Evolutionary conservation across 2,329 filamentous ascomycete genomes (phyloP).

Genomic region (Penicillium decumbens): DNA sequence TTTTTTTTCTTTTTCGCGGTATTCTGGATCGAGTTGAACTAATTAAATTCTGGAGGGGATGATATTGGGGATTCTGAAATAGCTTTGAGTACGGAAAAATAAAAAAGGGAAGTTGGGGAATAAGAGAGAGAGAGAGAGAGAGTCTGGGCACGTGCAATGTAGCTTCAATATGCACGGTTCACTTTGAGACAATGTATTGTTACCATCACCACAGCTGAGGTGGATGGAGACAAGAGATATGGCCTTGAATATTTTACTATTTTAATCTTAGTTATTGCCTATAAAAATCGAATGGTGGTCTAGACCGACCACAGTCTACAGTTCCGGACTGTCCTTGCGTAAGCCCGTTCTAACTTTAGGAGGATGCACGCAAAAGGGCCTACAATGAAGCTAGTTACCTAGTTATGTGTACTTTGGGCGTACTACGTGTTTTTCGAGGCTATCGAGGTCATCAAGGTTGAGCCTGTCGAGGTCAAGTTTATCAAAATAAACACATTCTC

Average conservation of each 20-base stretch:
- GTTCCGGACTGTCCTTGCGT: background rate
- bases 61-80: background rate
- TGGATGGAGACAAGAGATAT: too few relatives aligned
- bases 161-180: background rate
- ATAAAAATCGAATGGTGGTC: too few relatives aligned
- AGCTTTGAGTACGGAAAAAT: background rate
- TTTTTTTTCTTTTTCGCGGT: background rate
- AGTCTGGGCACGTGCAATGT: conserved; percentile 1
- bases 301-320: background rate
- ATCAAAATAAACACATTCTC: background rate
- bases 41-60: background rate
- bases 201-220: too few relatives aligned
- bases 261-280: too few relatives aligned
- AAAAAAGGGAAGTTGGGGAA: background rate
- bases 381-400: background rate
- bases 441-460: background rate
- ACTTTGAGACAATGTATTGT: too few relatives aligned
- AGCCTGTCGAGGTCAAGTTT: background rate
- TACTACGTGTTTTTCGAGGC: background rate
- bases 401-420: background rate
- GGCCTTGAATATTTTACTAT: too few relatives aligned
- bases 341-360: background rate
- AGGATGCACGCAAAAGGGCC: background rate
- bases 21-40: too few relatives aligned
- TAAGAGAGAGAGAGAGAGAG: background rate